phyloP scores from a whole-genome alignment of 2,329 filamentous ascomycete genomes.

The Pseudogymnoascus destructans region DNA sequence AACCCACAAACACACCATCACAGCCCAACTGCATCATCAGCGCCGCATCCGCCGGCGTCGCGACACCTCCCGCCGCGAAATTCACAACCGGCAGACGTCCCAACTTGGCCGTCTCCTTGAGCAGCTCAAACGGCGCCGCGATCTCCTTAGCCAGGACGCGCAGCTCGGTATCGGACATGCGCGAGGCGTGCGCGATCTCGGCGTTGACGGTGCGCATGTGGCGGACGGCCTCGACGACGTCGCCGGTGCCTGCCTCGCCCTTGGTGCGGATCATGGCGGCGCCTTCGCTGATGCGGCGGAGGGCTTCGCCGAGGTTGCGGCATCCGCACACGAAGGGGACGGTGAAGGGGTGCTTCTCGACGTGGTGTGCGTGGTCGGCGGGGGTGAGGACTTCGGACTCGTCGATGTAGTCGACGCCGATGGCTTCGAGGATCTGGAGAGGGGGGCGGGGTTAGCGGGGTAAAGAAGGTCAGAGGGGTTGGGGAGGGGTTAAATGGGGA shows the following conservation, averaged over 20 bases:
- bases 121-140: constrained; percentile 61
- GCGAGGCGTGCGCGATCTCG: constrained; percentile 62
- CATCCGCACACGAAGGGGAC: constrained; percentile 95
- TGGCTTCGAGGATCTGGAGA: constrained; percentile 72
- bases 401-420: constrained; percentile 95
- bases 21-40: constrained; percentile 99
- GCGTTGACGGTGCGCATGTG: constrained; percentile 86
- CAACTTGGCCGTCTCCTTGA: constrained; percentile 76
- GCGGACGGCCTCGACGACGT: constrained; percentile 90
- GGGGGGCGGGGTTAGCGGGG: constrained; percentile 11
- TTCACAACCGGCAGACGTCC: constrained; percentile 90
- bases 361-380: constrained; percentile 80
- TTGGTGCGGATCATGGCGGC: constrained; percentile 99
- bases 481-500: no score
- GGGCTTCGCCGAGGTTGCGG: constrained; percentile 83
- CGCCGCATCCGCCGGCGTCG: constrained; percentile 93
- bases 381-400: constrained; percentile 96
- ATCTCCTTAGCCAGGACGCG: constrained; percentile 71
- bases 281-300: constrained; percentile 80
- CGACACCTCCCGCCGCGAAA: constrained; percentile 97
- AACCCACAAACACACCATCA: constrained; percentile 94
- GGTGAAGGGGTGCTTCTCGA: constrained; percentile 72
- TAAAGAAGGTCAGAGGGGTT: neutral
- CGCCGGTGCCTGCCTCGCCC: constrained; percentile 92
- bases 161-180: constrained; percentile 57